Evolutionary conservation across 495 filamentous ascomycete genomes (phyloP).

Genomic region (Monascus purpureus): DNA sequence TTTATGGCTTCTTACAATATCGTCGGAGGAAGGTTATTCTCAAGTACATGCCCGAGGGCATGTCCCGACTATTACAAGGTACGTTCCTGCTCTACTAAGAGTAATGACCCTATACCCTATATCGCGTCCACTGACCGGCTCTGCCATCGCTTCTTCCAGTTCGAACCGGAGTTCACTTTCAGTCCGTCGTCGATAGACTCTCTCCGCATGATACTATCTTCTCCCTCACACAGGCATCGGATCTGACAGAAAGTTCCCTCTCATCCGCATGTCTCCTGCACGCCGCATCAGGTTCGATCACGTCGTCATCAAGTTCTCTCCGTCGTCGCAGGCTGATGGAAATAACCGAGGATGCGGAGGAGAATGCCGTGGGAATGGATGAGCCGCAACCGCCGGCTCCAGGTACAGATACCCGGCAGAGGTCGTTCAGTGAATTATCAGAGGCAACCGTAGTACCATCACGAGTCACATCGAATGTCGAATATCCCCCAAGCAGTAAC

Average conservation of each 20-base stretch:
- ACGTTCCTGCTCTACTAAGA: constrained; percentile 10
- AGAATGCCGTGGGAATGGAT: constrained; percentile 42
- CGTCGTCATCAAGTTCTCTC: constrained; percentile 71
- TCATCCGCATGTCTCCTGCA: constrained; percentile 84
- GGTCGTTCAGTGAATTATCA: constrained; percentile 24
- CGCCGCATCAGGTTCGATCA: constrained; percentile 73
- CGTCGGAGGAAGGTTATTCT: constrained; percentile 80
- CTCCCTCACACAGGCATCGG: constrained; percentile 53
- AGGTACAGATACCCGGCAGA: constrained; percentile 11
- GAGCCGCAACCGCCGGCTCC: constrained; percentile 13
- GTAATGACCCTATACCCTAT: background rate
- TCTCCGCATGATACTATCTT: constrained; percentile 77
- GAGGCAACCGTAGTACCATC: constrained; percentile 25
- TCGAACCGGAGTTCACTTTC: constrained; percentile 88
- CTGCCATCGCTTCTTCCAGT: constrained; percentile 34
- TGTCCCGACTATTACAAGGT: constrained; percentile 88
- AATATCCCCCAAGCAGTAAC: constrained; percentile 8
- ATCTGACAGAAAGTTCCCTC: constrained; percentile 75
- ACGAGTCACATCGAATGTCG: constrained; percentile 7
- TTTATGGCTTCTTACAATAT: constrained; percentile 88
- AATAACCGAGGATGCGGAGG: constrained; percentile 74
- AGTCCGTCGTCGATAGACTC: constrained; percentile 71
- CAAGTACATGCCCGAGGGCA: constrained; percentile 81
- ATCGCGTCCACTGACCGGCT: constrained; percentile 1
- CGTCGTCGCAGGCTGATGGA: constrained; percentile 66